A percentile compares a stretch with the other conserved stretches of the same genome.
phyloP scores from a whole-genome alignment of 129 eudicot species.

The Heracleum sosnowskyi region DNA sequence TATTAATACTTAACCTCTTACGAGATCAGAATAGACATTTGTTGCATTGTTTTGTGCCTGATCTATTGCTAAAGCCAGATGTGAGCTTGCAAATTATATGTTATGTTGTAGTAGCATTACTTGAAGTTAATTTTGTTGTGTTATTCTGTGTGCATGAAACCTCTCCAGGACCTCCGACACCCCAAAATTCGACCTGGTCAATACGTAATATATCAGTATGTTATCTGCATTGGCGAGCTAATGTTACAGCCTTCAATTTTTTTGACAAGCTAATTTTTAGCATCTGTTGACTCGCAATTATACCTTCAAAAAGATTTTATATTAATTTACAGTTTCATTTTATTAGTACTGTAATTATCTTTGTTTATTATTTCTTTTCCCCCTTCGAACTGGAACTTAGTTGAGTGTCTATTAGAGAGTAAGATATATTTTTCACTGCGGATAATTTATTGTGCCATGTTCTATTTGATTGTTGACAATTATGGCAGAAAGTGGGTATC shows the following conservation, averaged over 20 bases:
- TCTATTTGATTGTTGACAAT: not conserved
- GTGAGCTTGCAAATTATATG: too few species aligned
- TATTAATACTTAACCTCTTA: too few species aligned
- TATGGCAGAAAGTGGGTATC: slow-evolving; percentile 16
- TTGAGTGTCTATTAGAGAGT: not conserved
- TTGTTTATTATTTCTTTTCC: not conserved
- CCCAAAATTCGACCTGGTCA: not conserved
- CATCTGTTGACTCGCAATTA: not conserved
- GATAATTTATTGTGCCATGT: not conserved
- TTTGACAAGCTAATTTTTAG: not conserved
- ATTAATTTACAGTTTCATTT: not conserved
- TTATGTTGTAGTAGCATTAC: too few species aligned
- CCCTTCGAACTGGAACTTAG: not conserved
- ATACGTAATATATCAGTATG: too few species aligned
- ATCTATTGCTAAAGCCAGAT: too few species aligned
- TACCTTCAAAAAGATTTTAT: not conserved
- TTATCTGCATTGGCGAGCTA: not conserved
- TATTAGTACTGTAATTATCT: not conserved
- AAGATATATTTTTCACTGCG: not conserved
- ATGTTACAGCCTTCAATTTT: not conserved
- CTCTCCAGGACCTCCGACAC: too few species aligned
- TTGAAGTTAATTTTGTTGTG: too few species aligned
- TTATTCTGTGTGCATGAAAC: too few species aligned
- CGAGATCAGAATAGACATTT: too few species aligned
- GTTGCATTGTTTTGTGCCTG: too few species aligned